phyloP scores from a whole-genome alignment of 225 moss, liverwort and hornwort genomes.

The Straminergon stramineum region DNA sequence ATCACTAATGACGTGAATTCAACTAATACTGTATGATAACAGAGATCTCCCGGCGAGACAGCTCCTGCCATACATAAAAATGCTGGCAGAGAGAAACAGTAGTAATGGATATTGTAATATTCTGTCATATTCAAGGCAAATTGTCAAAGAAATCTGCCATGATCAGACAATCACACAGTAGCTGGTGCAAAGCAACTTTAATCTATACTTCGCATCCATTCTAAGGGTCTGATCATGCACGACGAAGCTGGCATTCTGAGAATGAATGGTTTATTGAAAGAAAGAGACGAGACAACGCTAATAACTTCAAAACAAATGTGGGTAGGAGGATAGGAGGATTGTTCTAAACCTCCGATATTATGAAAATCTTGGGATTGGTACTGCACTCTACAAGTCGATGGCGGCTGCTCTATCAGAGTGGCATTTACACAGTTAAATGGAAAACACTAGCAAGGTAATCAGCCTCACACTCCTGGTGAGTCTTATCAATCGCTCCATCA shows the following conservation, averaged over 20 bases:
- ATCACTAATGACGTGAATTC: background rate
- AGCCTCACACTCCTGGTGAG: slow-evolving; percentile 24
- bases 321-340: background rate
- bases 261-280: slow-evolving; percentile 17
- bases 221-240: background rate
- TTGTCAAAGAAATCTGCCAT: background rate
- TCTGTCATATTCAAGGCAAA: background rate
- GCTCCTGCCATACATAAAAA: background rate
- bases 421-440: slow-evolving; percentile 10
- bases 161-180: background rate
- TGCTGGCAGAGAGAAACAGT: background rate
- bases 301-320: background rate
- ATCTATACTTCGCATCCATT: background rate
- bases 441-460: slow-evolving; percentile 40
- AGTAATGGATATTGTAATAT: background rate
- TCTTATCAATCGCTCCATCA: background rate
- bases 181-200: background rate
- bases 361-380: slow-evolving; percentile 33
- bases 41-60: background rate
- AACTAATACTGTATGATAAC: too few relatives aligned
- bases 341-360: background rate
- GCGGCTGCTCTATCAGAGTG: background rate
- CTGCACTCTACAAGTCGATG: slow-evolving; percentile 34
- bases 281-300: background rate
- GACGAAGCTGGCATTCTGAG: background rate